These are phyloP conservation scores for Aspergillus sergii DNA, from an alignment of 2,329 filamentous ascomycete genomes.

Conservation along the genomic window DNA sequence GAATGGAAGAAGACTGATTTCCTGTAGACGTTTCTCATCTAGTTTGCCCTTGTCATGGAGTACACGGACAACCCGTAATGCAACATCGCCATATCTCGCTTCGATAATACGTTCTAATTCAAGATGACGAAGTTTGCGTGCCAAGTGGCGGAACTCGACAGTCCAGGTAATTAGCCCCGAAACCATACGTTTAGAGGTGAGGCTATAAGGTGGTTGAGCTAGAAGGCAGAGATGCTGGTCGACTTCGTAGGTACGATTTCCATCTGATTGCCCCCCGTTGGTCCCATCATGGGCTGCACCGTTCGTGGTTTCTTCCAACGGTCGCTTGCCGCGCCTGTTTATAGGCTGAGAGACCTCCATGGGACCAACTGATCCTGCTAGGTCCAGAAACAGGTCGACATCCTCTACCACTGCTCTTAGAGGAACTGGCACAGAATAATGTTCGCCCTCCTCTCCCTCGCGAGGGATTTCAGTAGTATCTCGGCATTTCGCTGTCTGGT, in stretches of 20 bases:
- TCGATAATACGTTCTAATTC: conserved; percentile 83
- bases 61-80: conserved; percentile 81
- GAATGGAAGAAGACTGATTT: conserved; percentile 79
- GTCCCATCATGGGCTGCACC: conserved; percentile 56
- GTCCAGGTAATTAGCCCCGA: conserved; percentile 73
- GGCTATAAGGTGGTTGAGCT: conserved; percentile 44
- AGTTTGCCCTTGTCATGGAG: conserved; percentile 85
- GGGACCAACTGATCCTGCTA: conserved; percentile 39
- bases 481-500: conserved; percentile 68
- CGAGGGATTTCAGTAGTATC: conserved; percentile 39
- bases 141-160: conserved; percentile 76
- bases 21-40: conserved; percentile 88
- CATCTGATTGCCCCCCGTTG: conserved; percentile 22
- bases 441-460: conserved; percentile 45
- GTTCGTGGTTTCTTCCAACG: conserved; percentile 33
- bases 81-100: conserved; percentile 73
- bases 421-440: conserved; percentile 40
- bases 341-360: conserved; percentile 27
- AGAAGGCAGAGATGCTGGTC: conserved; percentile 53
- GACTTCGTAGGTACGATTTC: conserved; percentile 37
- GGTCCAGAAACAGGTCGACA: conserved; percentile 40
- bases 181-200: conserved; percentile 38
- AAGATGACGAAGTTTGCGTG: conserved; percentile 69
- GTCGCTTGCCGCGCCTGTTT: conserved; percentile 35
- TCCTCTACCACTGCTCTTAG: conserved; percentile 39